Percentiles rank a stretch among this genome's conserved stretches.
Evolutionary conservation across 2,329 filamentous ascomycete genomes (phyloP).

Genomic region (Periconia sp.): DNA sequence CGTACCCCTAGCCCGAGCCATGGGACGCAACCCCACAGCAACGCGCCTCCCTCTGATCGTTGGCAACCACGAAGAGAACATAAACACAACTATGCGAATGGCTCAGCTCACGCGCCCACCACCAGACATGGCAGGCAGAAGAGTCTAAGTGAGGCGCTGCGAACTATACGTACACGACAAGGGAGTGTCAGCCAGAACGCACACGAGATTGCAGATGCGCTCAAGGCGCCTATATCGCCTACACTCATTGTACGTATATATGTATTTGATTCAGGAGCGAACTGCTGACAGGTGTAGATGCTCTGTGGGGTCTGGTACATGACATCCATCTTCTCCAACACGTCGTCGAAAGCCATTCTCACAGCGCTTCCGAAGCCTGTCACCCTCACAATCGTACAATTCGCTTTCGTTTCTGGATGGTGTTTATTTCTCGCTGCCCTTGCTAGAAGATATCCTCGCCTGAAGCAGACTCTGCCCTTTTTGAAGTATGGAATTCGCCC

Average conservation of each 20-base stretch:
- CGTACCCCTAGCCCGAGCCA: slow-evolving; percentile 39
- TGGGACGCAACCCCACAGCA: slow-evolving; percentile 28
- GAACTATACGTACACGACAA: slow-evolving; percentile 78
- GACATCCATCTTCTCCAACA: slow-evolving; percentile 94
- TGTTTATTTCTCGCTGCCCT: slow-evolving; percentile 82
- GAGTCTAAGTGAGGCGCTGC: slow-evolving; percentile 87
- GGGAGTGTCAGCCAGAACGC: slow-evolving; percentile 91
- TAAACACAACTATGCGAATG: slow-evolving; percentile 52
- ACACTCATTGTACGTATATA: slow-evolving; percentile 74
- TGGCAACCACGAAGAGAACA: slow-evolving; percentile 68
- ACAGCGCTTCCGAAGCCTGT: slow-evolving; percentile 90
- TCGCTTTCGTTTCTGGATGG: slow-evolving; percentile 87
- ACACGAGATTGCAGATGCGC: slow-evolving; percentile 88
- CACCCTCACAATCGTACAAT: slow-evolving; percentile 91
- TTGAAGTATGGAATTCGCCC: slow-evolving; percentile 82
- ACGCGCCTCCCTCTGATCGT: slow-evolving; percentile 53
- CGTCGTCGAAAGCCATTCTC: slow-evolving; percentile 95
- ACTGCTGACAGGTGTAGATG: slow-evolving; percentile 59
- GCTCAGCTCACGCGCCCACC: slow-evolving; percentile 33
- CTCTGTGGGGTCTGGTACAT: slow-evolving; percentile 93
- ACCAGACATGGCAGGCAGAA: slow-evolving; percentile 73
- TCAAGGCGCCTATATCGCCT: slow-evolving; percentile 88
- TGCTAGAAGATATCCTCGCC: slow-evolving; percentile 71
- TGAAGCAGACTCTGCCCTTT: slow-evolving; percentile 76
- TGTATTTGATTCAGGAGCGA: slow-evolving; percentile 27